Conservation (phyloP, 176 grass and related monocot species). For the Oryza rufipogon region DNA sequence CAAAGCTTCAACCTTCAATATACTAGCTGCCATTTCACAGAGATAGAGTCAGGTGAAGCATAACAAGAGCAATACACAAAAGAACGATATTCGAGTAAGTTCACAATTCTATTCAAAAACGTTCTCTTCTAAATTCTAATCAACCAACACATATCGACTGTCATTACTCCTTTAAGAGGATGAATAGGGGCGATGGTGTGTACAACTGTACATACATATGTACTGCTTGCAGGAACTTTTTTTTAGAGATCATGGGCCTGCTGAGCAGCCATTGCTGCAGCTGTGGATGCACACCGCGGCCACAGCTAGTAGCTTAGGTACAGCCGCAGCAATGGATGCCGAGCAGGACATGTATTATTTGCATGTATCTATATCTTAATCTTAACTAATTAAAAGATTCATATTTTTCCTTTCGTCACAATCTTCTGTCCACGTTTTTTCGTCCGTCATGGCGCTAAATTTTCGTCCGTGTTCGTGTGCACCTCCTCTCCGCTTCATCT, state of each 20-base stretch:
- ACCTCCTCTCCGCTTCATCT: too few relatives aligned
- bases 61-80: background rate
- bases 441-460: too few relatives aligned
- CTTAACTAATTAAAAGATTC: too few relatives aligned
- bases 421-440: too few relatives aligned
- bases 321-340: too few relatives aligned
- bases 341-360: background rate
- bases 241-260: background rate
- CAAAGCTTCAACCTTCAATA: constrained; percentile 6
- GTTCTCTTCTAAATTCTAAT: background rate
- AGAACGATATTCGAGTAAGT: background rate
- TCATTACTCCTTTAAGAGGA: background rate
- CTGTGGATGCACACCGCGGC: too few relatives aligned
- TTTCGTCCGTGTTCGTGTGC: too few relatives aligned
- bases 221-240: background rate
- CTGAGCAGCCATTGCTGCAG: too few relatives aligned
- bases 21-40: constrained; percentile 12
- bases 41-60: background rate
- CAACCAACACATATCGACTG: background rate
- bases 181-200: background rate
- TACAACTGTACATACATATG: background rate
- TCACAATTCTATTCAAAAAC: background rate
- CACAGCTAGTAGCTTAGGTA: too few relatives aligned
- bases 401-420: too few relatives aligned
- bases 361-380: too few relatives aligned